Evolutionary conservation across 805 yeast genomes (phyloP), one percentile per base, ranked within the genome.

Genomic region (Zygosaccharomyces rouxii): DNA sequence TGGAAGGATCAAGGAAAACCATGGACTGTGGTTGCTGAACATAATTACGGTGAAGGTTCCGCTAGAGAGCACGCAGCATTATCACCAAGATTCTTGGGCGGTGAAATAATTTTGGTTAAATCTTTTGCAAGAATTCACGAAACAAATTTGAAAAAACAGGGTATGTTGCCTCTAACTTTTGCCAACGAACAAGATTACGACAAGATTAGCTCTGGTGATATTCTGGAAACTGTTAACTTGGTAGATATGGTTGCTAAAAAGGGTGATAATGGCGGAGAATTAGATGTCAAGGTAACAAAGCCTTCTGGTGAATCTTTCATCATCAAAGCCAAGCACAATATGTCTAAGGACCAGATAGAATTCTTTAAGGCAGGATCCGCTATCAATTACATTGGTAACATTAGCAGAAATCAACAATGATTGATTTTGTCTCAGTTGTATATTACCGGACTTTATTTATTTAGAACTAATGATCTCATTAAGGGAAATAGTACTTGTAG

Each of bases 21-120:
- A 18, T 92, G 99, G 99, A 78, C 82, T 56, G 97, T 94, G 39
- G 85, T 94, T 55, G 98, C 97, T 47, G 99, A 94, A 69, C 96
- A 94, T 67, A 92, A 92, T 71, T 94, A 92, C 64, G 99, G 99
- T 72, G 99, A 92, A 75, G 99, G 99, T 61, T 90, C 97, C 43
- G 97, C 99, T 28, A 86, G 99, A 79, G 99, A 92, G 70, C 99
- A 92, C 64, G 99, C 99, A 40, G 98, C 98, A 13, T 76, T 94
- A 57, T 88, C 94, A 29, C 99, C 98, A 48, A 80, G 95, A 71
- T 94, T 87, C 75, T 77, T 94, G 39, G 98, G 97, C 52, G 98
- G 99, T 54, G 72, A 83, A 50, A 80, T 89, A 55, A 85, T 92
- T 54, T 73, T 92, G 53, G 95, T 88, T 59, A 92, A 90, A 71